Conservation (phyloP, 2,329 filamentous ascomycete genomes). For the Sphaerostilbella broomeana region DNA sequence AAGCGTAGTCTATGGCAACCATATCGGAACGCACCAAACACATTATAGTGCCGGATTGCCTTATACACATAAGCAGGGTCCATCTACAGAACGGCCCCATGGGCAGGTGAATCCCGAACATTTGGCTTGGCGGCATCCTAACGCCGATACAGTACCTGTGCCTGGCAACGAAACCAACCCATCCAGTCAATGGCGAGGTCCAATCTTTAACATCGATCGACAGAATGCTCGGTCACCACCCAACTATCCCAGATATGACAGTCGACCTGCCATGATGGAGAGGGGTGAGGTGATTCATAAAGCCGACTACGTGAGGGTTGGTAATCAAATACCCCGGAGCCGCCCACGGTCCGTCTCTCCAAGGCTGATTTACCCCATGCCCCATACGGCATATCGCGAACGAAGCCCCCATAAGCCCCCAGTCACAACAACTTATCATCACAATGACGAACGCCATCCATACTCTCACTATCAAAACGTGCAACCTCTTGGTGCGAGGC, state of each 20-base stretch:
- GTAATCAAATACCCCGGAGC: background rate
- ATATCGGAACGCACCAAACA: background rate
- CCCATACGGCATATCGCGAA: conserved; percentile 12
- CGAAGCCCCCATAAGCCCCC: conserved; percentile 7
- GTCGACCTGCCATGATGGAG: background rate
- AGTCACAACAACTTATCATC: conserved; percentile 12
- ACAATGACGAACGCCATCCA: background rate
- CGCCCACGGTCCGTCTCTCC: conserved; percentile 1
- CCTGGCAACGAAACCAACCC: too few species aligned
- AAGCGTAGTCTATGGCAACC: conserved; percentile 24
- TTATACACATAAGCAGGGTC: too few species aligned
- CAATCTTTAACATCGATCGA: background rate
- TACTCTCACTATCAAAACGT: background rate
- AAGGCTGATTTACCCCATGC: conserved; percentile 6
- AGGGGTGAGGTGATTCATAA: background rate
- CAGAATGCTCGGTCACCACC: too few species aligned
- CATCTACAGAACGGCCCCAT: too few species aligned
- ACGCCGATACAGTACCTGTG: too few species aligned
- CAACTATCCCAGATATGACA: too few species aligned
- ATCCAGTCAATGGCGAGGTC: too few species aligned
- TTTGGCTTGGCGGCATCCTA: too few species aligned
- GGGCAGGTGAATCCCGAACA: too few species aligned
- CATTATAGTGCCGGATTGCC: too few species aligned
- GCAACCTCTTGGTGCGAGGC: conserved; percentile 4
- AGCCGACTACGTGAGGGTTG: background rate